Evolutionary conservation across 1,284 basidiomycete genomes (phyloP), one percentile per base, ranked within the genome.

Genomic region (Somion occarium): DNA sequence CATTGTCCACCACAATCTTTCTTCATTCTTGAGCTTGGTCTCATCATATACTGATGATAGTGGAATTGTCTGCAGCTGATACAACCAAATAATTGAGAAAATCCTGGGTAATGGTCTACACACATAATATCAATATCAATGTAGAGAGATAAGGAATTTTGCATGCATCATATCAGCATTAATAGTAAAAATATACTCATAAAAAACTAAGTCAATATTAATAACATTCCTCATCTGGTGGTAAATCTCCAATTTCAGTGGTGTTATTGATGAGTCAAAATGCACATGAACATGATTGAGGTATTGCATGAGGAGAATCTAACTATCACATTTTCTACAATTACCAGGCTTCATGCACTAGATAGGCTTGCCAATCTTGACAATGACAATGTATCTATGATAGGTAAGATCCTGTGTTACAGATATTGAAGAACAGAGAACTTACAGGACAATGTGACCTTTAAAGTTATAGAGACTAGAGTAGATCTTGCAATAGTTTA

Each of bases 171-270:
- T 98, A 76, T 98, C 96, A 49, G 95, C 96, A 72, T 98, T 95
- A 22, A 98, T 83, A 50, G 93, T 97, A 69, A 98, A 94, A 59
- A 98, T 87, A 67, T 97, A 98, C 73, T 98, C 95, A 70, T 98
- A 98, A 69, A 98, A 97, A 5, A 91, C 90, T 0, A 95, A 96
- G 63, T 98, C 93, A 59, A 98, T 95, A 37, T 96, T 97, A 58
- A 98, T 98, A 56, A 99, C 93, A 63, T 98, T 98, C 59, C 95
- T 85, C 91, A 98, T 97, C 70, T 98, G 96, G 70, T 99, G 96
- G 62, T 94, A 98, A 57, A 99, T 88, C 69, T 99, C 96, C 48
- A 99, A 77, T 70, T 99, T 96, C 58, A 98, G 73, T 1, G 96
- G 96, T 38, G 83, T 88, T 96, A 99, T 98, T 0, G 95, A 88